Conservation (phyloP, 306 rosid genomes). For the Pterocarpus santalinus region DNA sequence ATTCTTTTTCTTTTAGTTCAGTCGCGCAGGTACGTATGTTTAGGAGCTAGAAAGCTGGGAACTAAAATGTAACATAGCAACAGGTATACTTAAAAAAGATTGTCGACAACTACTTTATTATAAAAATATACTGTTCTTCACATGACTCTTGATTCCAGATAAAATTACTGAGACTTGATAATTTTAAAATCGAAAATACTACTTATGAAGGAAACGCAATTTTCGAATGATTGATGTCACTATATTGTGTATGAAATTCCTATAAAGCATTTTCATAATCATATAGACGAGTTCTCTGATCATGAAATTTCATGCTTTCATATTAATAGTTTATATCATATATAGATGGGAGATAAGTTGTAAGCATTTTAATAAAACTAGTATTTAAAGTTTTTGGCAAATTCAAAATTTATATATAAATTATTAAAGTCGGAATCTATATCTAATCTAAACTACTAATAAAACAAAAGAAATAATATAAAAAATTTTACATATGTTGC, state of each 20-base stretch:
- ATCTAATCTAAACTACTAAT: too few species aligned
- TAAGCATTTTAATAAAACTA: not conserved
- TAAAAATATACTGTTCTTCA: slow-evolving; percentile 1
- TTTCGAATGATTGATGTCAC: not conserved
- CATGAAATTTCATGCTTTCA: not conserved
- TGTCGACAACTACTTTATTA: not conserved
- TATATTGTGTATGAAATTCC: not conserved
- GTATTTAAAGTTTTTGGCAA: not conserved
- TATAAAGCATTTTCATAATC: not conserved
- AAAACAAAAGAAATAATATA: too few species aligned
- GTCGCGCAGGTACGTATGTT: not conserved
- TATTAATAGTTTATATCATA: not conserved
- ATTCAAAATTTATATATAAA: not conserved
- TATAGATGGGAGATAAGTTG: too few species aligned
- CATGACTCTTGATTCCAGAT: not conserved
- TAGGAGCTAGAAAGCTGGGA: not conserved
- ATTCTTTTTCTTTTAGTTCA: not conserved
- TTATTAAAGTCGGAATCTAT: not conserved
- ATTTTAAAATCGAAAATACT: not conserved
- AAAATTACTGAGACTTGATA: slow-evolving; percentile 10
- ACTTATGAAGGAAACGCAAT: not conserved
- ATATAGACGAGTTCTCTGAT: not conserved
- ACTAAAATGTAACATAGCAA: not conserved
- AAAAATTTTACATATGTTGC: too few species aligned
- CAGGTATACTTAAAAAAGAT: not conserved